Conservation (phyloP, 129 eudicot species). For the Flaveria bidentis region DNA sequence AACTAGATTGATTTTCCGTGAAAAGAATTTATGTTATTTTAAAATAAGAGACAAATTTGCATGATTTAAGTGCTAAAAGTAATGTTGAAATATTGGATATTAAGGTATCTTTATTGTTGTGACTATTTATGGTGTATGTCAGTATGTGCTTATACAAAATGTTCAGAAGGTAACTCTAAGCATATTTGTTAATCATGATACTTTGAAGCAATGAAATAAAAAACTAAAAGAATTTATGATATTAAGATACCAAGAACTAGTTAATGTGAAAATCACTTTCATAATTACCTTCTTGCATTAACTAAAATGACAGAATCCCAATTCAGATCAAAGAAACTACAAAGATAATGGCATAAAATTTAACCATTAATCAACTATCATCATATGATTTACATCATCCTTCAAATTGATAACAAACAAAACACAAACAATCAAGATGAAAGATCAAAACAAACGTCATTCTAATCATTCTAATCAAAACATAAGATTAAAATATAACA, state of each 20-base stretch:
- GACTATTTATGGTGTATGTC: not conserved
- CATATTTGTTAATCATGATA: not conserved
- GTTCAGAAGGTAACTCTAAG: not conserved
- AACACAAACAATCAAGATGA: not conserved
- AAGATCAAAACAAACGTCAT: not conserved
- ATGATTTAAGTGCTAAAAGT: not conserved
- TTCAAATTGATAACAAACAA: slow-evolving; percentile 13
- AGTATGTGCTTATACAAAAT: not conserved
- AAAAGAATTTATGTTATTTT: too few relatives aligned
- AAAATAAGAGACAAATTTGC: not conserved
- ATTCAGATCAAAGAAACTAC: not conserved
- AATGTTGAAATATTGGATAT: not conserved
- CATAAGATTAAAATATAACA: not conserved
- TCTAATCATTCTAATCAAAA: not conserved
- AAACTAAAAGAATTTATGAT: too few relatives aligned
- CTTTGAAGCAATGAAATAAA: not conserved
- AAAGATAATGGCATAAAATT: slow-evolving; percentile 9
- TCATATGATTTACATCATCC: not conserved
- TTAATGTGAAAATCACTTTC: too few relatives aligned
- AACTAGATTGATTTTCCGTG: too few relatives aligned
- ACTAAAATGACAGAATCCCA: too few relatives aligned
- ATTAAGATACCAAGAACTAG: too few relatives aligned
- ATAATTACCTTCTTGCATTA: too few relatives aligned
- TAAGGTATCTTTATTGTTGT: not conserved
- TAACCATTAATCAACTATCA: not conserved